Evolutionary conservation across 257 asterid genomes (phyloP), one percentile per base, ranked within the genome.

Genomic region (Scutellaria barbata): DNA sequence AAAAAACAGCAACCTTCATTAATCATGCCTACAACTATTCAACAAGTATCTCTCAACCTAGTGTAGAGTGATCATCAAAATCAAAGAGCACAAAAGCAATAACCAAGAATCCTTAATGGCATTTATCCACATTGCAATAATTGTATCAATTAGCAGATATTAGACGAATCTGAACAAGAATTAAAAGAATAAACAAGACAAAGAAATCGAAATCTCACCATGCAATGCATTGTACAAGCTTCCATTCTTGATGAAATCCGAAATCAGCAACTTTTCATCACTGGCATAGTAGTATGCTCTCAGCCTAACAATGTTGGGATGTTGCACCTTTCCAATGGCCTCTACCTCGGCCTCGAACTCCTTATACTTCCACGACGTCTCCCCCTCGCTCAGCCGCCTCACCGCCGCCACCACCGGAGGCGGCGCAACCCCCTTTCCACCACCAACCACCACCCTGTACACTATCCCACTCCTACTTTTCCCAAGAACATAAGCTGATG

Each of bases 401-500:
- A 94, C 97, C 0, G 96, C 95, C 57, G 82, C 92, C 71, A 74
- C 88, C 46, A 81, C 84, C 40, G 84, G 76, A 10, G 53, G 68
- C 13, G 76, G 37, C 3, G 78, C 87, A 8, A 37, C 66, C 52
- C 71, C 67, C 79, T 77, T 78, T 54, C 88, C 89, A 14, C 88
- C 80, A 0, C 92, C 94, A 7, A 75, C 88, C 81, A 95, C 96
- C 87, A 92, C 99, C 76, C 81, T 95, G 64, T 95, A 95, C 78
- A 92, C 93, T 76, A 92, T 95, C 59, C 97, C 98, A 71, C 88
- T 88, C 87, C 86, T 85, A 72, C 98, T 89, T 67, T 95, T 95
- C n/a, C 99, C 98, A 17, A 92, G 87, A 11, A 91, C 98, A 79
- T 91, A 92, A 67, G 99, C 99, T 4, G 99, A 95, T 7, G 99